Evolutionary conservation across 2,329 filamentous ascomycete genomes (phyloP), one percentile per base, ranked within the genome.

Genomic region (Penicillium sp.): DNA sequence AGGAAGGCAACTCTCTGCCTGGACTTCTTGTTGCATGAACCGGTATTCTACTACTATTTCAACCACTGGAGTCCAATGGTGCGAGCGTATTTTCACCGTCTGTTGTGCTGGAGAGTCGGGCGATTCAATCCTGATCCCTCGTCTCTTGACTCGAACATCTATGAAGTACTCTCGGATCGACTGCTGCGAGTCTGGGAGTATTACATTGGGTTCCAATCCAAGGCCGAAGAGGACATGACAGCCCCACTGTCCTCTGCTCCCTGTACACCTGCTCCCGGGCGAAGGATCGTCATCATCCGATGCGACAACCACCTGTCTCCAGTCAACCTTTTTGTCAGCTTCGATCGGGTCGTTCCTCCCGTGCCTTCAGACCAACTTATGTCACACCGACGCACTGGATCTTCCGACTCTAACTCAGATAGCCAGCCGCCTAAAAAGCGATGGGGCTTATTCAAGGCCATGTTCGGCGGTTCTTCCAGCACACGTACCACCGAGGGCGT

Each of bases 41-140:
- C 84, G 22, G 80, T 86, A 2, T 95, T 95, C 66, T 83, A 88
- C 63, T 82, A 81, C 53, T 84, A 89, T 53, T 96, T 95, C 72
- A 92, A 87, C 64, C 89, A 95, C 63, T 95, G 91, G 90, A 95
- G 89, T 63, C 89, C 91, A 0, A 95, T 95, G 91, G 89, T 95
- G 18, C 82, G 91, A 53, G 87, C 89, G 12, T 96, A 95, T 68
- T 96, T 86, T 66, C 93, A 95, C 80, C 88, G 91, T 39, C 74
- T 96, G 41, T 71, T 95, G 18, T 95, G 89, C 70, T 96, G 91
- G 91, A 82, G 90, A 52, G 76, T 96, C 40, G 92, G 87, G 56
- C 80, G 91, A 55, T 87, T 87, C 62, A 81, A 84, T 44, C 88
- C 85, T 13, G 80, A 79, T 39, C 76, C 81, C 18, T 80, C 81